Percentiles rank a stretch among this genome's conserved stretches.
Conservation (phyloP, 192 early-diverging fungal genomes). For the Coemansia sp. region DNA sequence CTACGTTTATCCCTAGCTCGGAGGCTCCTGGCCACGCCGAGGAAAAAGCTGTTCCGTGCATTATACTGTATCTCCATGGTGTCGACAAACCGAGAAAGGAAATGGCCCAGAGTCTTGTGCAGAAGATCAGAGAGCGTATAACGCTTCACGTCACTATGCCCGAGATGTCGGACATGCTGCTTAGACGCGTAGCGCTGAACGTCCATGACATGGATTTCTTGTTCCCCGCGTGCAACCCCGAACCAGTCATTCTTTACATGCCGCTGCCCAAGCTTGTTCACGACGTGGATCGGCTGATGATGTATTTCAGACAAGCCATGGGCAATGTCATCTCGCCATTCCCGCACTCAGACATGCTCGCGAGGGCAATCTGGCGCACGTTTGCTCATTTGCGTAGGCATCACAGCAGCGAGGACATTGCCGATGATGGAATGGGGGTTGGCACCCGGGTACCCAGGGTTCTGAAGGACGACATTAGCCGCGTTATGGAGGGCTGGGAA, state of each 20-base stretch:
- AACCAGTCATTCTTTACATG: conserved; percentile 51
- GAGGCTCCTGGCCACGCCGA: conserved; percentile 12
- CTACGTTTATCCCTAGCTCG: not conserved
- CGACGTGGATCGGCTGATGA: conserved; percentile 35
- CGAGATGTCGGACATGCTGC: conserved; percentile 47
- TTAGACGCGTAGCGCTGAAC: conserved; percentile 43
- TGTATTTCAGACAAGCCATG: conserved; percentile 46
- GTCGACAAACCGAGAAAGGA: conserved; percentile 45
- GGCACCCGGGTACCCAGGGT: conserved; percentile 30
- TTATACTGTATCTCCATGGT: conserved; percentile 42
- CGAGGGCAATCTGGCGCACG: conserved; percentile 42
- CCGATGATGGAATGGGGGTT: conserved; percentile 11
- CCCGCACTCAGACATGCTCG: conserved; percentile 29
- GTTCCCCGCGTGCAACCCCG: conserved; percentile 51
- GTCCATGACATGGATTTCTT: conserved; percentile 51
- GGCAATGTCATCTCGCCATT: conserved; percentile 44
- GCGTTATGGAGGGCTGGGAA: conserved; percentile 50
- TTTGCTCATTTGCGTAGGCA: conserved; percentile 34
- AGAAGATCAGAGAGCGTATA: conserved; percentile 52
- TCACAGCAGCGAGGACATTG: conserved; percentile 1
- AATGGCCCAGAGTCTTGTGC: conserved; percentile 43
- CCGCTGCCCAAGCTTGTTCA: conserved; percentile 54
- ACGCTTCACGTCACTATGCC: conserved; percentile 46
- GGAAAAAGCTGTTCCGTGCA: conserved; percentile 31
- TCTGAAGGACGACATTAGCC: conserved; percentile 29